Percentiles rank a stretch among this genome's conserved stretches.
Evolutionary conservation across 2,329 filamentous ascomycete genomes (phyloP).

Genomic region (Pseudocercospora pini-densiflorae): DNA sequence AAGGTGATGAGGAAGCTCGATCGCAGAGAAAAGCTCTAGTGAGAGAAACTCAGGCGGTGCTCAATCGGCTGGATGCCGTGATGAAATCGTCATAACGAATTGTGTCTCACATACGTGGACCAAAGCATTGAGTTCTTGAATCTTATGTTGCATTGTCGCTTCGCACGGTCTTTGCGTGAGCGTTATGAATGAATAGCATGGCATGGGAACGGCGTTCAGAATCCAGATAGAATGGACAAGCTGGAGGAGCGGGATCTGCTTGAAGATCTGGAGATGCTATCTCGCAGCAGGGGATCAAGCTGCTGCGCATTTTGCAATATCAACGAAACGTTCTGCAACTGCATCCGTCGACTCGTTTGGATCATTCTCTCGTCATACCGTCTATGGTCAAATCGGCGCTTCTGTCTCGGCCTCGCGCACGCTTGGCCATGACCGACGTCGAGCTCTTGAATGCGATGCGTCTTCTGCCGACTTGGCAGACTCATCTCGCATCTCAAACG

Average conservation of each 20-base stretch:
- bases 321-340: neutral
- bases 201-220: constrained; percentile 3
- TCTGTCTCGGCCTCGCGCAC: neutral
- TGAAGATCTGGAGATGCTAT: neutral
- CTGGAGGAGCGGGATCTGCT: neutral
- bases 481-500: neutral
- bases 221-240: neutral
- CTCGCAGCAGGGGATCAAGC: neutral
- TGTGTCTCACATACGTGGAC: neutral
- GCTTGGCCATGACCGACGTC: neutral
- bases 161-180: constrained; percentile 3
- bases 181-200: constrained; percentile 2
- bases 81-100: constrained; percentile 26
- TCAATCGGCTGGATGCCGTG: constrained; percentile 66
- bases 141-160: constrained; percentile 9
- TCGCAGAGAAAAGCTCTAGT: constrained; percentile 72
- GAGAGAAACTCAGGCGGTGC: constrained; percentile 68
- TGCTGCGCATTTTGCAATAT: neutral
- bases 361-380: neutral
- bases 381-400: neutral
- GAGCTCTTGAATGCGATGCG: neutral
- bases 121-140: neutral
- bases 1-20: constrained; percentile 69
- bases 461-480: neutral
- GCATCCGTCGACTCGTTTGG: neutral